Base-by-base conservation (phyloP, 2,329 filamentous ascomycete species). In the Phyllosticta capitalensis region DNA sequence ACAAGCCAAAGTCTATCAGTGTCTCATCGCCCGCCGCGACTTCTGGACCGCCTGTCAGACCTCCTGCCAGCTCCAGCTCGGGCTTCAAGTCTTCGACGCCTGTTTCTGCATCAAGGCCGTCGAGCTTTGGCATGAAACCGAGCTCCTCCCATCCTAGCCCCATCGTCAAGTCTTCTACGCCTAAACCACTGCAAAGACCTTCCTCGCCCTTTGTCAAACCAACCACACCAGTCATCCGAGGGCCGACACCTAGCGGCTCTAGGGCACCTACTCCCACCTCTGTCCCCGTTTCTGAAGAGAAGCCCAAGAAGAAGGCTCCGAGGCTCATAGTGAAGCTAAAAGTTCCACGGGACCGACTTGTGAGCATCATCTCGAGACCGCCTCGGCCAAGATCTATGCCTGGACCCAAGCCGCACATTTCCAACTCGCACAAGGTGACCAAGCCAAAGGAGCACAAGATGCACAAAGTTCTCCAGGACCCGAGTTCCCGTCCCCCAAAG, bases 261-360 rank as follows among this genome's bases (percentile, higher is more conserved):
- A 59, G 56, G 49, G 56, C 56, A 30, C 51, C 56, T 54, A 59
- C 56, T 51, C 56, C 56, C 30, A 54, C 38, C 52, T 54, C 56
- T 50, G 21, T 49, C 4, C 33, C 56, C 5, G 22, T 48, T 12
- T 45, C 51, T n/a, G 21, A 17, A n/a, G 56, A 59, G 7, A 59
- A 33, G 30, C 20, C 24, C 21, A 45, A 49, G 22, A 59, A 60
- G 49, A 60, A 60, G 21, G 2, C 20, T 17, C 58, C 45, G 4
- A 45, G 58, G 9, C 56, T 56, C 30, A 54, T 60, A 5, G 54
- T 60, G 48, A 60, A 20, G 51, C 54, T 60, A 6, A 56, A 52
- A 24, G 54, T 60, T 21, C 28, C 38, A 12, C 54, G 48, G n/a
- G 48, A 56, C 49, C 26, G 45, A 21, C 24, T 60, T 19, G 33